Base-by-base conservation (phyloP, 129 eudicot genomes). In the Solidago caesia region DNA sequence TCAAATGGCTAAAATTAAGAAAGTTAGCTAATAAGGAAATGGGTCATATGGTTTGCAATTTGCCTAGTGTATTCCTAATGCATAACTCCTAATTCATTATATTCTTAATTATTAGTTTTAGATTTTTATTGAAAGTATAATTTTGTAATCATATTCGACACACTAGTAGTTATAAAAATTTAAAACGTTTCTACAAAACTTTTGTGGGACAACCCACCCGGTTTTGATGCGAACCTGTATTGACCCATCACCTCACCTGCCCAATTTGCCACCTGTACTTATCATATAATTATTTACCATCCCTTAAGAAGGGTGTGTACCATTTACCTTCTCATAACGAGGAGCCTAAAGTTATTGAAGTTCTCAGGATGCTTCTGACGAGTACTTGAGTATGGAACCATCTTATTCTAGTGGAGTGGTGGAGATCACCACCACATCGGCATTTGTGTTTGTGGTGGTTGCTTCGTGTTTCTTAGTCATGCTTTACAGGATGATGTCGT, bases 401-500 rank as follows among this genome's bases (percentile, higher is more conserved):
- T 68, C 75, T 70, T 72, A 68, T 47, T 77, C 89, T 0, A 71
- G 86, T 43, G 97, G 96, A 42, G 87, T 90, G 63, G 92, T 93
- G 74, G 91, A 93, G 76, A 90, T 93, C 68, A 93, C 80, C 80
- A 85, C 88, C 64, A 85, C 85, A 64, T 90, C 98, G 60, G 98
- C 98, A n/a, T 55, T 94, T 73, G 82, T 94, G 21, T 94, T 91
- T 77, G 84, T 91, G 77, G 86, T 94, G 88, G 71, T 90, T 65
- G 98, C 98, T 14, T 94, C 98, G 33, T 88, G 97, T 76, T 94
- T 94, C 91, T 84, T 94, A 85, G 67, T 94, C 72, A 74, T 94
- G 98, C 97, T 94, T 76, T 94, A 94, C 88, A 88, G 88, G 76
- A 67, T 81, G 77, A 94, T 94, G 98, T 94, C 98, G 4, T 79